Base-by-base conservation (phyloP, 2,329 filamentous ascomycete genomes). In the Aspergillus eucalypticola region DNA sequence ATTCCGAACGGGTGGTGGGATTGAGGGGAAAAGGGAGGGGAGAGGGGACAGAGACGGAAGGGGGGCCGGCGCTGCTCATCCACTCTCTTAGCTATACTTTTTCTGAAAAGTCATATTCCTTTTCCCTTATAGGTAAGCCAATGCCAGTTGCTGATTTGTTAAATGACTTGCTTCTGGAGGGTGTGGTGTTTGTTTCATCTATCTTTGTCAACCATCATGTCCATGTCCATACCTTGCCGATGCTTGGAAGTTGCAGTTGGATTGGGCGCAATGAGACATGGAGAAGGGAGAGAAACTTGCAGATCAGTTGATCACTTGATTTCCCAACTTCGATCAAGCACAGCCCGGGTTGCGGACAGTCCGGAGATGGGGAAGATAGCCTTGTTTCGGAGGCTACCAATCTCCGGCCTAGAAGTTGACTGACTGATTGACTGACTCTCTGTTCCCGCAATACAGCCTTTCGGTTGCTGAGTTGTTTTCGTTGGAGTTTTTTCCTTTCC, bases 1-100 rank as follows among this genome's bases (percentile, higher is more conserved):
- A 60, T 58, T 60, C 61, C 61, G 57, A 56, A 50, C 46, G 48
- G 58, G 54, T 56, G 61, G 64, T 51, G 54, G 60, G 38, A 35
- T 15, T 35, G 32, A 35, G 32, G 32, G 32, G 32, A 35, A 32
- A 35, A 35, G 32, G 32, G 32, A 35, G 32, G 32, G 32, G 32
- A 35, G 32, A 35, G 11, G 32, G 32, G 32, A 13, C 10, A 13
- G 32, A 35, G 32, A 35, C 32, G 27, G 21, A 58, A 50, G 35
- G 19, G 42, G 38, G 23, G 38, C 39, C 21, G n/a, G 11, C 55
- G 25, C 32, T 23, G 29, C 54, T 29, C 50, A 52, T 44, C 51
- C 35, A 46, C 55, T 48, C 55, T 35, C 32, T 35, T 35, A 35
- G 32, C 11, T 13, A 13, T 13, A 13, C 10, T 35, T 35, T 2